Percentiles rank a stretch among this genome's conserved stretches.
These are phyloP conservation scores for Ganoderma leucocontextum DNA, from an alignment of 1,284 basidiomycete species.

Conservation along the genomic window DNA sequence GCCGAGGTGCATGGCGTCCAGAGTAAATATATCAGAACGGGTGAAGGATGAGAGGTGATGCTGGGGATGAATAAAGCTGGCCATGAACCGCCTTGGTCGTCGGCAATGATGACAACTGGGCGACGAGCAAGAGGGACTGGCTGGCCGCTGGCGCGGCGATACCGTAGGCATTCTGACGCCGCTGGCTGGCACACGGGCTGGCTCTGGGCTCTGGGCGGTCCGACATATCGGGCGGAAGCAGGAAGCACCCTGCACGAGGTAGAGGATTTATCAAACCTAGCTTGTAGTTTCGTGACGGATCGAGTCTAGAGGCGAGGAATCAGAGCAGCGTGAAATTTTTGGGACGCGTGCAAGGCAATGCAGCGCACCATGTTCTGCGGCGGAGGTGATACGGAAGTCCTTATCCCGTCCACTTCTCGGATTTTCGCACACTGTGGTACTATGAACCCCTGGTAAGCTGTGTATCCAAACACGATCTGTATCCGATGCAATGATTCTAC, in stretches of 20 bases:
- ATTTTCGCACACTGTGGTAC: not conserved
- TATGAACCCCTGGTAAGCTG: not conserved
- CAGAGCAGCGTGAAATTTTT: slow-evolving; percentile 29
- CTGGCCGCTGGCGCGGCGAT: slow-evolving; percentile 11
- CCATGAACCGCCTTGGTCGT: slow-evolving; percentile 6
- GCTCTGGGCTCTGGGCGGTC: slow-evolving; percentile 29
- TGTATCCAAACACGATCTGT: slow-evolving; percentile 10
- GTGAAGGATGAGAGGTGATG: not conserved
- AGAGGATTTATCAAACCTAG: slow-evolving; percentile 28
- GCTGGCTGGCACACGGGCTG: slow-evolving; percentile 15
- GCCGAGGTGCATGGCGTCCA: not conserved
- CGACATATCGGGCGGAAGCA: slow-evolving; percentile 31
- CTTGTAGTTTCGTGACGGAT: slow-evolving; percentile 24
- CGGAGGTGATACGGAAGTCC: slow-evolving; percentile 16
- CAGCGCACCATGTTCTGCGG: slow-evolving; percentile 5
- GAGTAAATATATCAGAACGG: slow-evolving; percentile 10
- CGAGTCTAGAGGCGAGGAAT: slow-evolving; percentile 24
- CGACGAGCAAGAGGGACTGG: not conserved
- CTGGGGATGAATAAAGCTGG: not conserved
- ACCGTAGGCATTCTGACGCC: slow-evolving; percentile 15
- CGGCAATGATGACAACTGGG: slow-evolving; percentile 7
- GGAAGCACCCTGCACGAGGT: slow-evolving; percentile 23
- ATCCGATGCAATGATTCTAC: slow-evolving; percentile 20
- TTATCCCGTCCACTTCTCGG: slow-evolving; percentile 6
- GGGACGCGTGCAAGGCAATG: slow-evolving; percentile 18